Percentiles rank a stretch among this genome's conserved stretches.
phyloP scores from a whole-genome alignment of 2,329 filamentous ascomycete species.

The Metarhizium anisopliae region DNA sequence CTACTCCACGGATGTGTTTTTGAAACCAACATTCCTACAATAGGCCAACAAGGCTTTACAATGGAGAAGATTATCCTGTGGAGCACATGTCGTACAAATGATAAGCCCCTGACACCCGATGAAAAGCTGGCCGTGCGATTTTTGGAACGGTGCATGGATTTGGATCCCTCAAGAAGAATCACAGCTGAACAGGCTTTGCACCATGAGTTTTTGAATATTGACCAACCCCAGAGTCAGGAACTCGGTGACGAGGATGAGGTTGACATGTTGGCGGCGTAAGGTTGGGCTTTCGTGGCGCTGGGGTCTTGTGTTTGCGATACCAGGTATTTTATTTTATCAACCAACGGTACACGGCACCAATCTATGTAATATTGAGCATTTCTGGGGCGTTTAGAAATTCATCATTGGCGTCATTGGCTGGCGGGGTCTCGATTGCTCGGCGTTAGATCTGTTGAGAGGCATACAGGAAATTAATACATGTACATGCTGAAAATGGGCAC shows the following conservation, averaged over 20 bases:
- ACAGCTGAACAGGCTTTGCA: slow-evolving; percentile 65
- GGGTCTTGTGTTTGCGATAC: slow-evolving; percentile 1
- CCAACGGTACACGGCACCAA: background rate
- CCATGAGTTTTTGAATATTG: slow-evolving; percentile 56
- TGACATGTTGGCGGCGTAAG: slow-evolving; percentile 32
- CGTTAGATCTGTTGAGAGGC: background rate
- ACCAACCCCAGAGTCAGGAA: slow-evolving; percentile 18
- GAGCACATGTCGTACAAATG: slow-evolving; percentile 71
- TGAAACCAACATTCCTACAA: slow-evolving; percentile 85
- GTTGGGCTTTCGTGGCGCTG: background rate
- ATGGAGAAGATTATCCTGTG: slow-evolving; percentile 93
- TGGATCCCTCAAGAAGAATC: slow-evolving; percentile 66
- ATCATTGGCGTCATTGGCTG: background rate
- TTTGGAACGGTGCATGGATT: slow-evolving; percentile 61
- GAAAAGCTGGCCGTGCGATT: slow-evolving; percentile 69
- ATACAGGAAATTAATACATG: background rate
- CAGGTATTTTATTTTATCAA: background rate
- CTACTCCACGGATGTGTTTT: slow-evolving; percentile 84
- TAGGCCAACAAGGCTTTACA: slow-evolving; percentile 75
- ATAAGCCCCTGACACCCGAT: slow-evolving; percentile 48
- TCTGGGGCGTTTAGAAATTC: background rate
- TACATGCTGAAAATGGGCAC: background rate
- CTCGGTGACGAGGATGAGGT: slow-evolving; percentile 44
- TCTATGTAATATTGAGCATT: background rate
- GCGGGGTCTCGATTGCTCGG: background rate